Conservation (phyloP, 768 basidiomycete species). For the Leccinum longicurvipes region DNA sequence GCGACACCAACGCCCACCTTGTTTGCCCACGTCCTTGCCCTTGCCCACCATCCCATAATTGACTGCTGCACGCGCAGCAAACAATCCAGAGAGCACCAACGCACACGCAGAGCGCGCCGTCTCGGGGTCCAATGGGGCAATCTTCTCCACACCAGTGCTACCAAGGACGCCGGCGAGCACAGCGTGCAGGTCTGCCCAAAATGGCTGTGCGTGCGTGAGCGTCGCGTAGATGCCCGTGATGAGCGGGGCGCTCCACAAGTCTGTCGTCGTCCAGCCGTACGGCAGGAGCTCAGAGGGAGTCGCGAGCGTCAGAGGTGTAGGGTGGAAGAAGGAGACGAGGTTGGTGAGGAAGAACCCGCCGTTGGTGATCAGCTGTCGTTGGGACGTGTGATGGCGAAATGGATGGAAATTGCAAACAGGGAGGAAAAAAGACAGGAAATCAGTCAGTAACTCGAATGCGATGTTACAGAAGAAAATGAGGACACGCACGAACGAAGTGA, state of each 20-base stretch:
- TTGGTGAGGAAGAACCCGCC: conserved; percentile 79
- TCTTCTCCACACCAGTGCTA: conserved; percentile 10
- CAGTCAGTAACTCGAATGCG: not conserved
- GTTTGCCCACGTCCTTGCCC: conserved; percentile 10
- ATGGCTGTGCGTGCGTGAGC: conserved; percentile 84
- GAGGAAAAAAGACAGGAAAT: not conserved
- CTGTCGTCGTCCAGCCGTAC: conserved; percentile 82
- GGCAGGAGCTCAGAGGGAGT: conserved; percentile 79
- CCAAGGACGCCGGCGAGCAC: conserved; percentile 49
- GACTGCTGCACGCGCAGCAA: conserved; percentile 60
- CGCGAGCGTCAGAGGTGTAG: conserved; percentile 60
- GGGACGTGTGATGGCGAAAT: not conserved
- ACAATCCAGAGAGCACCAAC: conserved; percentile 56
- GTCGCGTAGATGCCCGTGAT: conserved; percentile 76
- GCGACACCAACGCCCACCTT: conserved; percentile 10
- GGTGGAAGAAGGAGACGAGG: conserved; percentile 71
- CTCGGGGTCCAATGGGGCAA: conserved; percentile 56
- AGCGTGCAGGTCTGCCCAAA: conserved; percentile 63
- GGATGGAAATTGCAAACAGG: not conserved
- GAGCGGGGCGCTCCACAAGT: conserved; percentile 82
- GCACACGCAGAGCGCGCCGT: conserved; percentile 73
- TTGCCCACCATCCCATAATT: conserved; percentile 44
- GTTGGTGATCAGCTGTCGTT: conserved; percentile 61
- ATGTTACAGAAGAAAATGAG: not conserved
- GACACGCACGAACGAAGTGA: conserved; percentile 63